phyloP scores from a whole-genome alignment of 78 protist genomes.

The Dictyostelium purpureum region DNA sequence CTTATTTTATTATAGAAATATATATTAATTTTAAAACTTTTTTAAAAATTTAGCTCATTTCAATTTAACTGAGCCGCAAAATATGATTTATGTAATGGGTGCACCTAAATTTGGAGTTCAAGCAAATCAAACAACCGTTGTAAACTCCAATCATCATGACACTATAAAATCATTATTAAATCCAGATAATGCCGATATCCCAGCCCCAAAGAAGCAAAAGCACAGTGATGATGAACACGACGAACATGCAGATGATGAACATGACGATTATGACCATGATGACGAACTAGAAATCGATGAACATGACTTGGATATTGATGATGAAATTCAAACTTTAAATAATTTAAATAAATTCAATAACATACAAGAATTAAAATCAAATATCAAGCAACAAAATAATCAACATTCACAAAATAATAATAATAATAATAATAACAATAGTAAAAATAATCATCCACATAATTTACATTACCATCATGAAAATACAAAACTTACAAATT shows the following conservation, averaged over 20 bases:
- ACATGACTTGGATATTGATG: background rate
- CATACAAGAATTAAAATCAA: background rate
- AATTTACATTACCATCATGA: background rate
- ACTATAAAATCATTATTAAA: conserved; percentile 7
- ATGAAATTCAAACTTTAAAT: conserved; percentile 1
- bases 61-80: conserved; percentile 12
- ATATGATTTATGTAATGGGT: conserved; percentile 63
- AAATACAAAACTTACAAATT: conserved; percentile 34
- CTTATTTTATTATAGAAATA: background rate
- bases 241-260: background rate
- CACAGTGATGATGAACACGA: background rate
- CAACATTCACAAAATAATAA: background rate
- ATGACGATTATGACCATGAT: background rate
- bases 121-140: background rate
- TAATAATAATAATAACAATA: background rate
- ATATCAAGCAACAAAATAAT: background rate
- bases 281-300: background rate
- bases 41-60: conserved; percentile 9
- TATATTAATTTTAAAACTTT: background rate
- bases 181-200: background rate
- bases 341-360: background rate
- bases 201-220: background rate
- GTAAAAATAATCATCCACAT: background rate
- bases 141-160: background rate
- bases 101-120: background rate